Evolutionary conservation across 2,329 filamentous ascomycete species (phyloP).

Genomic region (Cladosporium velox): DNA sequence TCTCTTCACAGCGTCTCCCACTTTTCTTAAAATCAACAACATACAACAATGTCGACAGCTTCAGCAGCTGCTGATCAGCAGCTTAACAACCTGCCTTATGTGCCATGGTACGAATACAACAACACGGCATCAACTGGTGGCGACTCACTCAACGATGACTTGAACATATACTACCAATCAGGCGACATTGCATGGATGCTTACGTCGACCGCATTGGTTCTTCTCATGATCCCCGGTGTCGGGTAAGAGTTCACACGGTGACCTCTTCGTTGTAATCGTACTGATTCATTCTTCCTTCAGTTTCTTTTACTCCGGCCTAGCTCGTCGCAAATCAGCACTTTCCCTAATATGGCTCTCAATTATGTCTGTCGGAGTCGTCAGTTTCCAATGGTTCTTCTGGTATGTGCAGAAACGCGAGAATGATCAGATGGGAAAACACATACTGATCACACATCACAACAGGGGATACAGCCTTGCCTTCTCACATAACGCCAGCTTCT

Average conservation of each 20-base stretch:
- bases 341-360: conserved; percentile 84
- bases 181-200: conserved; percentile 84
- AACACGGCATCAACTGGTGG: conserved; percentile 66
- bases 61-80: conserved; percentile 4
- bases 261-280: conserved; percentile 3
- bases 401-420: too few relatives aligned
- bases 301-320: conserved; percentile 92
- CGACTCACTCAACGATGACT: conserved; percentile 65
- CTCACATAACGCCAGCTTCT: conserved; percentile 73
- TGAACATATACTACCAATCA: conserved; percentile 85
- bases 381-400: conserved; percentile 97
- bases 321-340: conserved; percentile 83
- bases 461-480: conserved; percentile 76
- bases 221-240: conserved; percentile 92
- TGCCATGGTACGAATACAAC: conserved; percentile 60
- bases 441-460: background rate
- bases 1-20: background rate
- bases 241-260: conserved; percentile 50
- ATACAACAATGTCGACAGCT: conserved; percentile 4
- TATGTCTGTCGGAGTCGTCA: conserved; percentile 75
- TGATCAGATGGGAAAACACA: too few relatives aligned
- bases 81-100: conserved; percentile 29
- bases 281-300: conserved; percentile 41
- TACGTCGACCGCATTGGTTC: conserved; percentile 72
- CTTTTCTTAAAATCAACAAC: background rate